A percentile compares a stretch with the other conserved stretches of the same genome.
These are phyloP conservation scores for Lasiodiplodia sp. DNA, from an alignment of 2,329 filamentous ascomycete genomes.

Conservation along the genomic window DNA sequence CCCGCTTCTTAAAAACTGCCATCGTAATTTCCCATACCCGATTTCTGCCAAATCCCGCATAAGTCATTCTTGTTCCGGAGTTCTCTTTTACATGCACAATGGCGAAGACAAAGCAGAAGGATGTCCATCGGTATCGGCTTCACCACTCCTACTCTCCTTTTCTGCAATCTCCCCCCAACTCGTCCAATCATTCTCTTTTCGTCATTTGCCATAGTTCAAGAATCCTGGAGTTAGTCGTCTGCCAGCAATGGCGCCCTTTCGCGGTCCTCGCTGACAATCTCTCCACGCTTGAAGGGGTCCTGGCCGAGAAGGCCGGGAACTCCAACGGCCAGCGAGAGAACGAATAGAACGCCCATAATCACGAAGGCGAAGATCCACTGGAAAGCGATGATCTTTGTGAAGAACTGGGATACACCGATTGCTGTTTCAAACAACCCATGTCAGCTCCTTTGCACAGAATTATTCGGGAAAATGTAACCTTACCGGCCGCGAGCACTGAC, in stretches of 20 bases:
- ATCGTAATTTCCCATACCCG: not conserved
- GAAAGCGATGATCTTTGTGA: slow-evolving; percentile 74
- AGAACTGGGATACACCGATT: slow-evolving; percentile 79
- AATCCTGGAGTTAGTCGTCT: slow-evolving; percentile 43
- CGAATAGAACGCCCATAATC: slow-evolving; percentile 78
- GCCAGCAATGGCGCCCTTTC: slow-evolving; percentile 63
- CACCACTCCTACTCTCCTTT: not conserved
- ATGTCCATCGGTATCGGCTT: not conserved
- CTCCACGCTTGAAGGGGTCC: slow-evolving; percentile 59
- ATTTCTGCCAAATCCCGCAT: not conserved
- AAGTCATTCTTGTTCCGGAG: not conserved
- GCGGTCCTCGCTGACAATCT: slow-evolving; percentile 56
- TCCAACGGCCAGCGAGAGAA: slow-evolving; percentile 70
- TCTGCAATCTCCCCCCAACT: not conserved
- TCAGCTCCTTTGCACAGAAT: not conserved
- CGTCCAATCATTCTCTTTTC: not conserved
- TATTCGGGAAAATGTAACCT: slow-evolving; percentile 37
- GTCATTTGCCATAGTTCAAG: not conserved
- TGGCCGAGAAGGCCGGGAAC: slow-evolving; percentile 69
- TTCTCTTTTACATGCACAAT: not conserved
- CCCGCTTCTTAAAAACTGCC: not conserved
- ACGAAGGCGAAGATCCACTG: slow-evolving; percentile 94
- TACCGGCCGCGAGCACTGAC: slow-evolving; percentile 74
- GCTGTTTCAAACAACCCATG: slow-evolving; percentile 44
- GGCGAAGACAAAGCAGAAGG: not conserved